Evolutionary conservation across 2,329 filamentous ascomycete genomes (phyloP), one percentile per base, ranked within the genome.

Genomic region (Cladophialophora chaetospira): DNA sequence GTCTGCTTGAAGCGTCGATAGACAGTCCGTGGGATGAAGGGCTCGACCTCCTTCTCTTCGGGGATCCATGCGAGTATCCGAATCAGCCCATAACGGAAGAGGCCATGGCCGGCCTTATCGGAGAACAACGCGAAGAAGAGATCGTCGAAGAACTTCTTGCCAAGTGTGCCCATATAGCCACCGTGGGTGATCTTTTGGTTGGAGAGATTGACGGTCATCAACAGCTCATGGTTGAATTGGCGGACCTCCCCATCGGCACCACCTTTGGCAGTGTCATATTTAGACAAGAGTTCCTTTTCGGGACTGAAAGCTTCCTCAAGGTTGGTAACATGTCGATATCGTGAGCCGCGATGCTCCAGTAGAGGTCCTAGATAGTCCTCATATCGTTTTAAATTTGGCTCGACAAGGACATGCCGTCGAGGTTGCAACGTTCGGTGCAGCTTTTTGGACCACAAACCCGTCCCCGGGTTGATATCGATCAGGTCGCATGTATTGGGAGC

Each of bases 391-490:
- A 73, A 70, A 29, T 89, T 82, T 2, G 86, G 85, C 67, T 97
- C 92, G 72, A 97, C 79, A 38, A 99, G 78, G 42, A 97, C 75
- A 75, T 99, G 94, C 4, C 83, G 86, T 55, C 91, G 85, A 3
- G 93, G 93, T 66, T 90, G 75, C 5, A 99, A 77, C 43, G 82
- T 75, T 0, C 89, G 79, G 69, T 96, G 85, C 0, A 97, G 77
- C 66, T 87, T 89, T 25, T 78, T 77, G 29, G 92, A 96, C 84
- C 88, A 94, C 2, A 96, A 52, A 6, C 91, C 90, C 1, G 76
- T 76, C 11, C 91, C 91, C 0, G 93, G 93, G 70, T 92, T 90
- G 54, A 96, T 77, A 69, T 97, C 93, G 66, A 99, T 77, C 42
- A 97, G 81, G 66, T 96, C 91, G 73, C 92, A 91, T 52, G 89